Conservation (phyloP, 2,329 filamentous ascomycete species). For the Ophidiomyces ophidiicola region DNA sequence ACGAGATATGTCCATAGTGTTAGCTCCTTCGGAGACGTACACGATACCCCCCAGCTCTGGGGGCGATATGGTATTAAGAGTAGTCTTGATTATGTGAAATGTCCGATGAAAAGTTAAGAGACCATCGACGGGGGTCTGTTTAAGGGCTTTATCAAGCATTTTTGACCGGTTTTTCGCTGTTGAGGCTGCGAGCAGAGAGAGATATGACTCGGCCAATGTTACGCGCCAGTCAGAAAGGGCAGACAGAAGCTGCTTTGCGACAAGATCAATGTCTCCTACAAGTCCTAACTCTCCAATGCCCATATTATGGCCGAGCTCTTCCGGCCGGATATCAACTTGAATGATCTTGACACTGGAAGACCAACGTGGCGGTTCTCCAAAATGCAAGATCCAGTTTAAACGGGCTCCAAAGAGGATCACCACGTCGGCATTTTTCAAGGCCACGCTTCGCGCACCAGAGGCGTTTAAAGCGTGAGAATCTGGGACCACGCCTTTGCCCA, state of each 20-base stretch:
- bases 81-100: constrained; percentile 42
- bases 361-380: constrained; percentile 45
- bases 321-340: constrained; percentile 43
- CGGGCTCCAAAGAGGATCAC: constrained; percentile 44
- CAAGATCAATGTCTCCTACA: constrained; percentile 41
- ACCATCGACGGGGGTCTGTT: constrained; percentile 21
- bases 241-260: constrained; percentile 37
- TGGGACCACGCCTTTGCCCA: constrained; percentile 47
- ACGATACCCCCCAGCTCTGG: constrained; percentile 39
- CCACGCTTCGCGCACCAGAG: constrained; percentile 43
- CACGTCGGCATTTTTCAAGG: constrained; percentile 43
- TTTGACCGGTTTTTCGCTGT: constrained; percentile 38
- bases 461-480: constrained; percentile 43
- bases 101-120: constrained; percentile 42
- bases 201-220: constrained; percentile 31
- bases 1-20: constrained; percentile 50
- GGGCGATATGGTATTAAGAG: constrained; percentile 37
- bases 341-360: constrained; percentile 38
- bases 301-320: constrained; percentile 43
- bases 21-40: constrained; percentile 48
- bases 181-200: constrained; percentile 21
- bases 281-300: constrained; percentile 39
- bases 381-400: constrained; percentile 49
- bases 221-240: constrained; percentile 35
- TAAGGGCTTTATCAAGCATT: constrained; percentile 33